Percentiles rank a stretch among this genome's conserved stretches.
Evolutionary conservation across 176 grass and related monocot species (phyloP).

Genomic region (Pharus latifolius): DNA sequence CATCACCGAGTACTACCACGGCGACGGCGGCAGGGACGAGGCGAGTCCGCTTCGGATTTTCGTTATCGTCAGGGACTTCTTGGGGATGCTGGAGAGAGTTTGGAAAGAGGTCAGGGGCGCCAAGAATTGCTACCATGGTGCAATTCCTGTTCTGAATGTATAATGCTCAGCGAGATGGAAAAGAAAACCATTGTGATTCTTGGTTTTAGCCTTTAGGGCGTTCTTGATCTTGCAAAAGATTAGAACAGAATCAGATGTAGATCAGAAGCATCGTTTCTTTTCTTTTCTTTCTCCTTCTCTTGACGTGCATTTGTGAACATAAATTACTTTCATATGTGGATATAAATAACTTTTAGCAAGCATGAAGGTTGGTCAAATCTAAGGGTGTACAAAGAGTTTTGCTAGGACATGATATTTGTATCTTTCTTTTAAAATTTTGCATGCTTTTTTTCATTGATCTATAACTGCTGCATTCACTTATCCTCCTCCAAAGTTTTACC

Average conservation of each 20-base stretch:
- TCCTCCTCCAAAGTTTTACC: no score
- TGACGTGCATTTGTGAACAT: background rate
- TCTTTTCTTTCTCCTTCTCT: background rate
- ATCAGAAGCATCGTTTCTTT: background rate
- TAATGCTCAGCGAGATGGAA: background rate
- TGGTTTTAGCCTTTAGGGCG: constrained; percentile 10
- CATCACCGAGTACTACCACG: constrained; percentile 95
- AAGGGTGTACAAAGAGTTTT: no score
- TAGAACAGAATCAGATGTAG: constrained; percentile 4
- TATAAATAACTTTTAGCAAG: background rate
- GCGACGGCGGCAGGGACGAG: constrained; percentile 77
- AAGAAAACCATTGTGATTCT: constrained; percentile 16
- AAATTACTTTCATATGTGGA: no score
- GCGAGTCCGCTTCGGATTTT: constrained; percentile 79
- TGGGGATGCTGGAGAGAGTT: constrained; percentile 71
- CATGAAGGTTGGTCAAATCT: background rate
- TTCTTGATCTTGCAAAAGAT: background rate
- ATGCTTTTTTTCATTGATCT: no score
- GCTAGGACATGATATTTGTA: no score
- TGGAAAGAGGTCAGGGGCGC: constrained; percentile 63
- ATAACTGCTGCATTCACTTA: no score
- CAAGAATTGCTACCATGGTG: constrained; percentile 26
- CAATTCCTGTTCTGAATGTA: constrained; percentile 11
- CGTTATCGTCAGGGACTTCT: constrained; percentile 89
- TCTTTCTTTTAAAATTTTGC: no score